Evolutionary conservation across 1,284 basidiomycete species (phyloP).

Genomic region (Heterobasidion annosum): DNA sequence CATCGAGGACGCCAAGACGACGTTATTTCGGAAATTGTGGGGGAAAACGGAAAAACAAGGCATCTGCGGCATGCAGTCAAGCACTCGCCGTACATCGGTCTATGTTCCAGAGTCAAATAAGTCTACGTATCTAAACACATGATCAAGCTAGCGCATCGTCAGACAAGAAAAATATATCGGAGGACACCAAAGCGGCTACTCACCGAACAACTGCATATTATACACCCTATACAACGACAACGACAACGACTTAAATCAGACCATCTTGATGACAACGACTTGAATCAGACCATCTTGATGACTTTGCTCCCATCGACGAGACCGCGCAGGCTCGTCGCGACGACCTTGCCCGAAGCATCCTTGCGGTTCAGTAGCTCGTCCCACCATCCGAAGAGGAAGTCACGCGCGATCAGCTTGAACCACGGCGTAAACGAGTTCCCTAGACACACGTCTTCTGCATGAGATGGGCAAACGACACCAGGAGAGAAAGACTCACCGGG

Average conservation of each 20-base stretch:
- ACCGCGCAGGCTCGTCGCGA: conserved; percentile 59
- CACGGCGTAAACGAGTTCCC: conserved; percentile 93
- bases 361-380: conserved; percentile 72
- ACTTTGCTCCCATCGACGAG: conserved; percentile 71
- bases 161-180: not conserved
- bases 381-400: conserved; percentile 99
- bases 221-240: not conserved
- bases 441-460: conserved; percentile 2
- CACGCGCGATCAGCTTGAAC: conserved; percentile 97
- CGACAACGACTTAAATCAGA: conserved; percentile 22
- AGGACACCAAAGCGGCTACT: not conserved
- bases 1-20: no score
- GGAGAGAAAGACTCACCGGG: conserved; percentile 37
- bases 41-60: no score
- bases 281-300: conserved; percentile 60
- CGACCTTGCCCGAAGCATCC: conserved; percentile 47
- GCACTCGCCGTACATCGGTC: no score
- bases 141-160: not conserved
- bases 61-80: no score
- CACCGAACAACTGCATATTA: not conserved
- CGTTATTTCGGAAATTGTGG: no score
- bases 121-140: no score
- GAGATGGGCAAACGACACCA: conserved; percentile 3
- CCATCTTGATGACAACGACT: conserved; percentile 65
- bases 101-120: no score